These are phyloP conservation scores for Ceratobasidium theobromae DNA, from an alignment of 1,284 basidiomycete species.

Conservation along the genomic window DNA sequence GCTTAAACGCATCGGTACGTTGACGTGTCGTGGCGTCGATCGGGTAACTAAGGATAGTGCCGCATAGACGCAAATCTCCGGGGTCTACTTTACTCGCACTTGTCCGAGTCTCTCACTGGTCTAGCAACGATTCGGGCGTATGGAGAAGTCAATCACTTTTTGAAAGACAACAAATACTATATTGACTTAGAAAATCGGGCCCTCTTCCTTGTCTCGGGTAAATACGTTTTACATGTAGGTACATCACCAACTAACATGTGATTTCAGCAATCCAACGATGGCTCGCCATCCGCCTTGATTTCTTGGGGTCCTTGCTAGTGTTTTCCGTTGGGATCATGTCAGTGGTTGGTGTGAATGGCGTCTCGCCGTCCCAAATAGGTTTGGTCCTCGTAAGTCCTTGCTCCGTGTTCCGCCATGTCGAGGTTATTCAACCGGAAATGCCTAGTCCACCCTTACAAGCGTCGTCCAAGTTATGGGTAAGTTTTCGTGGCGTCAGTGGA, in stretches of 20 bases:
- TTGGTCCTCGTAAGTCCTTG: conserved; percentile 60
- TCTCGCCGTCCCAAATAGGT: conserved; percentile 67
- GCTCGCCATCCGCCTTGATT: conserved; percentile 79
- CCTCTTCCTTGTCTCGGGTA: conserved; percentile 46
- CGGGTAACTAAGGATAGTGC: conserved; percentile 37
- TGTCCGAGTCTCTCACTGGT: conserved; percentile 75
- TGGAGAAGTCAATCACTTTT: conserved; percentile 62
- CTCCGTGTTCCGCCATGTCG: neutral
- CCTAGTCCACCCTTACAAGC: conserved; percentile 11
- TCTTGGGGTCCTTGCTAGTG: conserved; percentile 65
- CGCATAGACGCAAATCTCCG: conserved; percentile 63
- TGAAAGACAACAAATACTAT: conserved; percentile 66
- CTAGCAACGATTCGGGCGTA: conserved; percentile 76
- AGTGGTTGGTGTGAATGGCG: conserved; percentile 51
- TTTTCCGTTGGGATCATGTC: conserved; percentile 58
- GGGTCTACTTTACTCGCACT: conserved; percentile 74
- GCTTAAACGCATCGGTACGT: conserved; percentile 64
- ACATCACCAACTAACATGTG: conserved; percentile 46
- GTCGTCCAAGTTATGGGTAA: conserved; percentile 32
- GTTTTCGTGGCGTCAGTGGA: conserved; percentile 49
- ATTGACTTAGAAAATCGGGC: conserved; percentile 76
- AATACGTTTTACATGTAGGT: conserved; percentile 36
- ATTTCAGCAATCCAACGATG: conserved; percentile 49
- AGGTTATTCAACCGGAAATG: conserved; percentile 34
- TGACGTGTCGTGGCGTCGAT: conserved; percentile 15